A percentile compares a stretch with the other conserved stretches of the same genome.
These are phyloP conservation scores for Calonectria fujianensis DNA, from an alignment of 2,329 filamentous ascomycete genomes.

Conservation along the genomic window DNA sequence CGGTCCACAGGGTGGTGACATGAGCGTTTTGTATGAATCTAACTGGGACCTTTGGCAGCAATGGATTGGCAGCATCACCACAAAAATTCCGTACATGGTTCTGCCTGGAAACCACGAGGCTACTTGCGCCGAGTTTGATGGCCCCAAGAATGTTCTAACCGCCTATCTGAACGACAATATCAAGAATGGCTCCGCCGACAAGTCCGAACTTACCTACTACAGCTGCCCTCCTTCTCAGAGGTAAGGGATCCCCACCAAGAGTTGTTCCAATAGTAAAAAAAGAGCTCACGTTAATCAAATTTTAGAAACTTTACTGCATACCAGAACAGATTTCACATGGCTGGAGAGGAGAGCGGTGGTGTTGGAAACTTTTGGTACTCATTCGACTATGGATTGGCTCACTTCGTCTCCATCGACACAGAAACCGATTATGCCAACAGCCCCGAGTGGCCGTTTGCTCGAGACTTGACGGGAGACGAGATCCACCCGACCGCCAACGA, in stretches of 20 bases:
- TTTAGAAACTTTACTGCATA: slow-evolving; percentile 68
- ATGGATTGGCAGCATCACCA: slow-evolving; percentile 65
- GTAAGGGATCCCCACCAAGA: background rate
- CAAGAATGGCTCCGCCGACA: slow-evolving; percentile 63
- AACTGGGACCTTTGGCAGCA: slow-evolving; percentile 73
- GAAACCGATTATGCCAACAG: slow-evolving; percentile 71
- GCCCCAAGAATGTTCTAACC: slow-evolving; percentile 64
- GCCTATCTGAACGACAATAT: slow-evolving; percentile 67
- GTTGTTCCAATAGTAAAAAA: no score
- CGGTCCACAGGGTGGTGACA: slow-evolving; percentile 67
- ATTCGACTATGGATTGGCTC: slow-evolving; percentile 72
- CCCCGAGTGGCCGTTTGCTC: slow-evolving; percentile 66
- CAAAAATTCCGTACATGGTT: slow-evolving; percentile 69
- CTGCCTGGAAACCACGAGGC: slow-evolving; percentile 71
- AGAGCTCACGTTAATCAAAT: background rate
- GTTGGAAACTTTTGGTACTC: slow-evolving; percentile 73
- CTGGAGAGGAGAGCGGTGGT: slow-evolving; percentile 67
- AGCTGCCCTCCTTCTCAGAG: slow-evolving; percentile 71
- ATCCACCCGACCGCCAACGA: slow-evolving; percentile 62
- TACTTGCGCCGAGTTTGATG: slow-evolving; percentile 69
- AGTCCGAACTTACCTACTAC: slow-evolving; percentile 67
- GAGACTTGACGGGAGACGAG: slow-evolving; percentile 64
- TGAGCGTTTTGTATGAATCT: slow-evolving; percentile 69
- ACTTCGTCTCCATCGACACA: slow-evolving; percentile 68
- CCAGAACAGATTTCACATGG: slow-evolving; percentile 72